Percentiles rank a stretch among this genome's conserved stretches.
These are phyloP conservation scores for Teunomyces barrocoloradensis DNA, from an alignment of 805 yeast genomes.

Conservation along the genomic window DNA sequence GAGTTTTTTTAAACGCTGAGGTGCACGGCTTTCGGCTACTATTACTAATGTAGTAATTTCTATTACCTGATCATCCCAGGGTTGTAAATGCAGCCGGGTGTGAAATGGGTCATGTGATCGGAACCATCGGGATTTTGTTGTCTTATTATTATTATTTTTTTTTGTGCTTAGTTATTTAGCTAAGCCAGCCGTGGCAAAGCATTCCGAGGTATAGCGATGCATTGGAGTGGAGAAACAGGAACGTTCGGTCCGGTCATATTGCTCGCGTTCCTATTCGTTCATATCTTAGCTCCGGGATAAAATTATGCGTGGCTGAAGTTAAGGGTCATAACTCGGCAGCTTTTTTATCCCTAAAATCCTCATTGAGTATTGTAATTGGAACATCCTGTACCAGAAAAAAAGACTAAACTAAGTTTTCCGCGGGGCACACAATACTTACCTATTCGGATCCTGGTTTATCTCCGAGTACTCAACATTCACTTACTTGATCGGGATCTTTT, in stretches of 20 bases:
- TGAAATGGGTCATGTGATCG: slow-evolving; percentile 11
- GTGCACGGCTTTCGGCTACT: background rate
- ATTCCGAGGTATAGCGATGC: too few species aligned
- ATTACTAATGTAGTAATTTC: slow-evolving; percentile 1
- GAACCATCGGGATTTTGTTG: slow-evolving; percentile 8
- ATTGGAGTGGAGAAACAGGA: too few species aligned
- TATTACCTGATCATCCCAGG: background rate
- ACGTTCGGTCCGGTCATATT: too few species aligned
- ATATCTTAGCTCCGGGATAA: background rate
- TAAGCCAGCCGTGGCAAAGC: background rate
- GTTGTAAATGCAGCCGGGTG: background rate
- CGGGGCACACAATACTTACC: background rate
- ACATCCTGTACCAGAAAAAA: background rate
- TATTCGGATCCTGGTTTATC: background rate
- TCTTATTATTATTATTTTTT: background rate
- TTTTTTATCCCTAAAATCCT: background rate
- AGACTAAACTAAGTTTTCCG: background rate
- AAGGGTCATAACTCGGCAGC: background rate
- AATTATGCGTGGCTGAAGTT: background rate
- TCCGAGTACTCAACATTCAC: background rate
- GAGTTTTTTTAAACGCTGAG: background rate
- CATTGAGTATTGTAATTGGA: background rate
- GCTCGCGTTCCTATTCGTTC: background rate
- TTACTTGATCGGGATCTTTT: background rate
- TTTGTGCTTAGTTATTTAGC: background rate